Percentiles rank a stretch among this genome's conserved stretches.
Conservation (phyloP, 139 green algal species). For the Chara braunii region DNA sequence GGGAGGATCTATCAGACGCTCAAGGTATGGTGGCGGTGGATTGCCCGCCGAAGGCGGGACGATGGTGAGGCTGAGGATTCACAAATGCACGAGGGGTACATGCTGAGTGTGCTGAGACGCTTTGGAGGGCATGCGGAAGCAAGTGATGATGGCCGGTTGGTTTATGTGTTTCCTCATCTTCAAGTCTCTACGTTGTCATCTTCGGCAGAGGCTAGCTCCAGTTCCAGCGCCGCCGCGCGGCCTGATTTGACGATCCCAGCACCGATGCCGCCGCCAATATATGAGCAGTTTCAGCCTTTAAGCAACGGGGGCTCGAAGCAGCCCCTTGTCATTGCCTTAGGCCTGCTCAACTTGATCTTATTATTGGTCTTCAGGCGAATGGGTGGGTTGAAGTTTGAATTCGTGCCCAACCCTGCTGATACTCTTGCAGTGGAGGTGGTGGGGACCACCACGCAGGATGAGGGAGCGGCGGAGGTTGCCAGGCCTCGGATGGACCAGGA, state of each 20-base stretch:
- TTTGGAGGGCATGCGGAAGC: constrained; percentile 36
- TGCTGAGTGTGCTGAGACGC: constrained; percentile 12
- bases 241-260: neutral
- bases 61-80: too few species aligned
- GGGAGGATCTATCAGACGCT: too few species aligned
- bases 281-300: constrained; percentile 6
- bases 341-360: constrained; percentile 19
- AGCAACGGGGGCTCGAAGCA: constrained; percentile 23
- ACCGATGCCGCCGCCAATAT: constrained; percentile 32
- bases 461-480: neutral
- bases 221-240: neutral
- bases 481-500: too few species aligned
- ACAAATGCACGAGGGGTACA: constrained; percentile 36
- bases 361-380: constrained; percentile 4
- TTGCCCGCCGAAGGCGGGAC: too few species aligned
- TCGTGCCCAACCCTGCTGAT: neutral
- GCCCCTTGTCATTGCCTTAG: constrained; percentile 16
- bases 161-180: constrained; percentile 38
- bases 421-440: neutral
- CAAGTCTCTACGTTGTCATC: constrained; percentile 12
- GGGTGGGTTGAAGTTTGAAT: neutral
- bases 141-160: constrained; percentile 22
- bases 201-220: neutral
- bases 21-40: too few species aligned
- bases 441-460: neutral